Evolutionary conservation across 2,329 filamentous ascomycete species (phyloP), one percentile per base, ranked within the genome.

Genomic region (Cercospora citrullina): DNA sequence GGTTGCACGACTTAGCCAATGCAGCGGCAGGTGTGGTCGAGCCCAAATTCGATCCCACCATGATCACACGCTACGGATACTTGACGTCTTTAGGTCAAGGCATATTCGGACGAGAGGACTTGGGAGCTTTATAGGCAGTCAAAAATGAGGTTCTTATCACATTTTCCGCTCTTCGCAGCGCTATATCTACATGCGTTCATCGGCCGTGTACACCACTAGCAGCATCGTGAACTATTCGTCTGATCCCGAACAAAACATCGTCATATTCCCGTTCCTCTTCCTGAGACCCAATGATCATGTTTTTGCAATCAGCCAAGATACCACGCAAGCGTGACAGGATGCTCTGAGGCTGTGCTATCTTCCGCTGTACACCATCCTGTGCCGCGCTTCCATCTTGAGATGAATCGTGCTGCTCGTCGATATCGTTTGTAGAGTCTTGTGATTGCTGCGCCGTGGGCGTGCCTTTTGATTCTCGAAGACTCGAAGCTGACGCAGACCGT

Each of bases 231-330:
- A 94, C 84, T 77, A 91, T 88, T 70, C 87, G 85, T 78, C 91
- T 90, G 71, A 94, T 87, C 77, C 94, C 90, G 82, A 94, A 92
- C 76, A 95, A 84, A 73, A 92, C 81, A 76, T 94, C 90, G 75
- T 95, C 92, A 72, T 95, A 84, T 76, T 90, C 85, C 68, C 89
- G 85, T 63, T 93, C 87, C 61, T 93, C 87, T 69, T 92, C 88
- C 10, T 86, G 83, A 10, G 87, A 84, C 16, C 87, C 87, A 51
- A 96, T 79, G 16, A 86, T 82, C 23, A 88, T 83, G 30, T 80
- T 81, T 64, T 84, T 86, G 67, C 93, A 82, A 70, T 88, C 84
- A 21, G 84, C 82, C 26, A 95, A 78, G 0, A 90, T 82, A 21
- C 80, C 81, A 69, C 80, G 83, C 53, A 90, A 83, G 42, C 84